These are phyloP conservation scores for Oryza longistaminata DNA, from an alignment of 176 grass and related monocot genomes.

Conservation along the genomic window DNA sequence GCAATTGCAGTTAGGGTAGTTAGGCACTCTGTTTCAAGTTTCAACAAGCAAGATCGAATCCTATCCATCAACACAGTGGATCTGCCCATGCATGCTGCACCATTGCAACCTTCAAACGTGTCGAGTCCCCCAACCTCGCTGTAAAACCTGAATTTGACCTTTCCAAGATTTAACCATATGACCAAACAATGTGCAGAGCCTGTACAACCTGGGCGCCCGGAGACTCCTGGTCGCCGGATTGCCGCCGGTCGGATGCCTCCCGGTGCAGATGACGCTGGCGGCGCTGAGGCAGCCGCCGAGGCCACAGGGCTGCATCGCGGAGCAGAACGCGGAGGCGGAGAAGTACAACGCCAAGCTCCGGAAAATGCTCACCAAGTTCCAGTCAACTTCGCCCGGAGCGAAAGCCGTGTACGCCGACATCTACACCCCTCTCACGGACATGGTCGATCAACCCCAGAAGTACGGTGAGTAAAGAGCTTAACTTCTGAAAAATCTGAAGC, in stretches of 20 bases:
- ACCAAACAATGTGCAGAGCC: slow-evolving; percentile 22
- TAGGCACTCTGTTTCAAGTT: background rate
- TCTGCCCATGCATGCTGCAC: background rate
- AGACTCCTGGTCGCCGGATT: slow-evolving; percentile 36
- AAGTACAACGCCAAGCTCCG: slow-evolving; percentile 40
- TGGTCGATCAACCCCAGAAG: slow-evolving; percentile 38
- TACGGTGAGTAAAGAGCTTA: slow-evolving; percentile 30
- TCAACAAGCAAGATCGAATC: slow-evolving; percentile 19
- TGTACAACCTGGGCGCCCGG: slow-evolving; percentile 29
- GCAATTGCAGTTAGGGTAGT: background rate
- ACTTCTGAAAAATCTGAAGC: background rate
- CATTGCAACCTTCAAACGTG: background rate
- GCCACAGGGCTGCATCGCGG: slow-evolving; percentile 8
- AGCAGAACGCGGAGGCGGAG: slow-evolving; percentile 40
- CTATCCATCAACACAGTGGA: background rate
- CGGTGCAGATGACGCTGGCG: slow-evolving; percentile 35
- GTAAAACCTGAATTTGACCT: background rate
- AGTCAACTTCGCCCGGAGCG: background rate
- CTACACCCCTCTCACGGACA: slow-evolving; percentile 39
- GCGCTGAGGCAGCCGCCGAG: background rate
- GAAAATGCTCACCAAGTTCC: slow-evolving; percentile 9
- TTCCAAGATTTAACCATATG: no score
- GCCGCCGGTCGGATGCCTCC: slow-evolving; percentile 44
- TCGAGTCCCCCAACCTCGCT: background rate
- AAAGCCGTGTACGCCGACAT: slow-evolving; percentile 36